These are phyloP conservation scores for Cercospora canescens DNA, from an alignment of 2,329 filamentous ascomycete genomes.

Conservation along the genomic window DNA sequence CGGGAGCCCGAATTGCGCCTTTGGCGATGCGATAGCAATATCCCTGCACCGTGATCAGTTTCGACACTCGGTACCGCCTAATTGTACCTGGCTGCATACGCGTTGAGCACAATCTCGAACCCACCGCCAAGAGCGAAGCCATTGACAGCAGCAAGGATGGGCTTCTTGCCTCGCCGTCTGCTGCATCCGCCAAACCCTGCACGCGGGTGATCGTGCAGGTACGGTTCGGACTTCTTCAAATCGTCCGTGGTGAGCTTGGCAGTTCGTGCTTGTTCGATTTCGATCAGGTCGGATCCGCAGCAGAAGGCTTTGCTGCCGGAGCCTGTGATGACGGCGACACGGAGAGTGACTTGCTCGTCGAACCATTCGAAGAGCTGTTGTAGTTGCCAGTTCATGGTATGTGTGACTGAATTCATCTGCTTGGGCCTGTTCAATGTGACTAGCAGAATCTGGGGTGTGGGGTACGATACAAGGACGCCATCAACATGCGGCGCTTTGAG, in stretches of 20 bases:
- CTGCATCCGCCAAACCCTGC: constrained; percentile 57
- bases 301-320: constrained; percentile 56
- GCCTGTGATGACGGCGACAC: constrained; percentile 48
- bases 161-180: constrained; percentile 58
- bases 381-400: constrained; percentile 49
- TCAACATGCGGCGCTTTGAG: constrained; percentile 19
- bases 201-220: constrained; percentile 23
- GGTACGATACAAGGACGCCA: constrained; percentile 42
- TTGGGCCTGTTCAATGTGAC: constrained; percentile 52
- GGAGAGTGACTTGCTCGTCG: constrained; percentile 39
- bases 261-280: constrained; percentile 34
- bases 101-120: constrained; percentile 57
- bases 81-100: constrained; percentile 36
- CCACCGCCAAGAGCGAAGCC: constrained; percentile 57
- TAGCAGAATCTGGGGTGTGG: constrained; percentile 49
- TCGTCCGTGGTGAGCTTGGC: constrained; percentile 16
- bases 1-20: constrained; percentile 52
- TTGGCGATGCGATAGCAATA: constrained; percentile 53
- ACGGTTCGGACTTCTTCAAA: constrained; percentile 18
- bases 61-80: neutral
- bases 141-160: constrained; percentile 59
- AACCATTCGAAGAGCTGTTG: constrained; percentile 55
- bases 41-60: constrained; percentile 36
- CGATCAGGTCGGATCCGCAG: constrained; percentile 57
- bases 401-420: constrained; percentile 49